Conservation (phyloP, 352 stramenopile genomes). For the Aphanomyces stellatus region DNA sequence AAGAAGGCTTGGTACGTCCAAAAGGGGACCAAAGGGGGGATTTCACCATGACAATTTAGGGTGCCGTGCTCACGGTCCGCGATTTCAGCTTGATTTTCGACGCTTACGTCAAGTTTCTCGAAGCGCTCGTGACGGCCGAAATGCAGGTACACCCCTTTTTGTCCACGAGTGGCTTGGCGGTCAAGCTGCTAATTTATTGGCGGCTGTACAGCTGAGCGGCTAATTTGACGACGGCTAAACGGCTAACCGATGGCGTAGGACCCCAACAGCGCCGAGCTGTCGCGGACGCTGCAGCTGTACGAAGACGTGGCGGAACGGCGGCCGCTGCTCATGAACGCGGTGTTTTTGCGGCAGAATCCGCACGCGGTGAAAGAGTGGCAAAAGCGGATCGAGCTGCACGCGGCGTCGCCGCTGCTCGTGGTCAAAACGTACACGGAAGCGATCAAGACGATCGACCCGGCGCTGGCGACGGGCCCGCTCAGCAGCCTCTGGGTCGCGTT, state of each 20-base stretch:
- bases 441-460: slow-evolving; percentile 87
- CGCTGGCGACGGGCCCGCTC: slow-evolving; percentile 79
- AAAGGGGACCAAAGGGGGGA: too few relatives aligned
- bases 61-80: slow-evolving; percentile 65
- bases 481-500: slow-evolving; percentile 92
- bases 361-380: slow-evolving; percentile 98
- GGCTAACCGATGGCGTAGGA: slow-evolving; percentile 24
- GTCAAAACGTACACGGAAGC: slow-evolving; percentile 86
- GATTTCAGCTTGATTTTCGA: slow-evolving; percentile 99
- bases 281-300: slow-evolving; percentile 79
- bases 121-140: slow-evolving; percentile 94
- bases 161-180: too few relatives aligned
- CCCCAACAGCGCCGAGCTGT: slow-evolving; percentile 54
- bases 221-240: too few relatives aligned
- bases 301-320: slow-evolving; percentile 92
- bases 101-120: slow-evolving; percentile 97
- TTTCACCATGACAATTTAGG: neutral
- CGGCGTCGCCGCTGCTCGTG: slow-evolving; percentile 40
- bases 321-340: slow-evolving; percentile 91
- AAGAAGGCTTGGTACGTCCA: slow-evolving; percentile 70
- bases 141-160: too few relatives aligned
- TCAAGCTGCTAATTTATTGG: too few relatives aligned
- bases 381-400: slow-evolving; percentile 89
- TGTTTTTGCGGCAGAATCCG: slow-evolving; percentile 98
- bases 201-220: too few relatives aligned